A percentile compares a stretch with the other conserved stretches of the same genome.
phyloP scores from a whole-genome alignment of 1,139 yeast genomes.

The Trichomonascaceae sp. region DNA sequence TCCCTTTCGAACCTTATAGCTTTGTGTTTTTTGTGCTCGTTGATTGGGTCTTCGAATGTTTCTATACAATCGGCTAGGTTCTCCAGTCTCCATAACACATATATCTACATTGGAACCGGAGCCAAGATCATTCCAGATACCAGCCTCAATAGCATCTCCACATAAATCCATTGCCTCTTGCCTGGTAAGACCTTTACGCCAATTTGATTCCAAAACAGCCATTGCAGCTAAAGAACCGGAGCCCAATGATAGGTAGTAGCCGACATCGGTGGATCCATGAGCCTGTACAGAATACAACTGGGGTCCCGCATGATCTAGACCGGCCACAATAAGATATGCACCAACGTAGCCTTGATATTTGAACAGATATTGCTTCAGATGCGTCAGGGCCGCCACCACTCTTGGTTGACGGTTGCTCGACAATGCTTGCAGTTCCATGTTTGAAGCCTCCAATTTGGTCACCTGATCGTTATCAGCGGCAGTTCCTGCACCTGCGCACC shows the following conservation, averaged over 20 bases:
- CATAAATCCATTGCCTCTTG: slow-evolving; percentile 89
- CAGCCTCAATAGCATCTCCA: slow-evolving; percentile 90
- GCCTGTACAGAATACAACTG: slow-evolving; percentile 92
- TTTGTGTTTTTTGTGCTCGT: slow-evolving; percentile 71
- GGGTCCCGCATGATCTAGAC: slow-evolving; percentile 94
- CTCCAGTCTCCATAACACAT: slow-evolving; percentile 91
- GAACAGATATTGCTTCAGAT: slow-evolving; percentile 91
- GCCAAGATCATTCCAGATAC: slow-evolving; percentile 98
- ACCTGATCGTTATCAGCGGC: slow-evolving; percentile 99
- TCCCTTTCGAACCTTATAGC: slow-evolving; percentile 83
- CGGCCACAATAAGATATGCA: slow-evolving; percentile 94
- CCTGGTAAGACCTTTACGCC: slow-evolving; percentile 69
- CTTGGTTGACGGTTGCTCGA: slow-evolving; percentile 82
- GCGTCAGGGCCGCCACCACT: slow-evolving; percentile 87
- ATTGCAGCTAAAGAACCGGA: slow-evolving; percentile 98
- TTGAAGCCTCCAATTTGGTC: slow-evolving; percentile 85
- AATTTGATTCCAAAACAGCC: slow-evolving; percentile 89
- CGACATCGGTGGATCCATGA: slow-evolving; percentile 95
- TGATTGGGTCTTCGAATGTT: slow-evolving; percentile 88
- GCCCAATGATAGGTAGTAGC: slow-evolving; percentile 86
- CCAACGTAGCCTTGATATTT: slow-evolving; percentile 97
- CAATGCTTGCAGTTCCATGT: slow-evolving; percentile 81
- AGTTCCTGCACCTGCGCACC: slow-evolving; percentile 99
- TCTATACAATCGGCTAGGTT: slow-evolving; percentile 69
- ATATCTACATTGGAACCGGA: slow-evolving; percentile 97